Evolutionary conservation across 306 rosid genomes (phyloP).

Genomic region (Cucumis sativus): DNA sequence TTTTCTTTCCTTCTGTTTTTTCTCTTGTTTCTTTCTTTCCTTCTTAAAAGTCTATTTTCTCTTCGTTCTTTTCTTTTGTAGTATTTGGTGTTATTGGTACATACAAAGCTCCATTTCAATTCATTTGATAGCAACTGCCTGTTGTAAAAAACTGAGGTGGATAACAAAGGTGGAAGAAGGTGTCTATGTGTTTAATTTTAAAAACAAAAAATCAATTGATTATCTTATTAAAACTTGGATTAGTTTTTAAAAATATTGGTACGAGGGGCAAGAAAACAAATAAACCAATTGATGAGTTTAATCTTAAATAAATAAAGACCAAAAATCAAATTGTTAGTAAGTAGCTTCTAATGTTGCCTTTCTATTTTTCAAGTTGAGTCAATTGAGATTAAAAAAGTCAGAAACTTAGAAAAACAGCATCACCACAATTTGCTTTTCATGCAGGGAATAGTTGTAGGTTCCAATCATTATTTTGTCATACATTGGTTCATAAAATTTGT

Average conservation of each 20-base stretch:
- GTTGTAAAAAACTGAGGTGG: no score
- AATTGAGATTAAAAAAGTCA: not conserved
- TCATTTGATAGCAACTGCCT: not conserved
- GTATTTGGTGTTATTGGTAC: not conserved
- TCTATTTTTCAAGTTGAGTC: not conserved
- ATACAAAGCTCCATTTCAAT: not conserved
- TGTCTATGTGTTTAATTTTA: no score
- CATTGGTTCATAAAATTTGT: not conserved
- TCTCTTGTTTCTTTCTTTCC: not conserved
- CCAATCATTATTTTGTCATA: not conserved
- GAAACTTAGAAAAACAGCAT: not conserved
- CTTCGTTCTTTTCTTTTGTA: not conserved
- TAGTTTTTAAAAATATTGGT: no score
- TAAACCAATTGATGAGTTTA: no score
- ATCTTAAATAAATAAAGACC: no score
- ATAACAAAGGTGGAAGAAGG: no score
- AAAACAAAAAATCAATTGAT: no score
- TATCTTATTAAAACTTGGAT: no score
- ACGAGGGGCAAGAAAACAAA: no score
- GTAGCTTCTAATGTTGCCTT: not conserved
- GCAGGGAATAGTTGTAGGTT: not conserved
- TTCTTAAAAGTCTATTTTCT: not conserved
- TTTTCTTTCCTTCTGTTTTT: not conserved
- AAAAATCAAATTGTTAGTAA: not conserved
- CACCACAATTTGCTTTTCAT: not conserved